Evolutionary conservation across 257 asterid genomes (phyloP).

Genomic region (Mitragyna speciosa): DNA sequence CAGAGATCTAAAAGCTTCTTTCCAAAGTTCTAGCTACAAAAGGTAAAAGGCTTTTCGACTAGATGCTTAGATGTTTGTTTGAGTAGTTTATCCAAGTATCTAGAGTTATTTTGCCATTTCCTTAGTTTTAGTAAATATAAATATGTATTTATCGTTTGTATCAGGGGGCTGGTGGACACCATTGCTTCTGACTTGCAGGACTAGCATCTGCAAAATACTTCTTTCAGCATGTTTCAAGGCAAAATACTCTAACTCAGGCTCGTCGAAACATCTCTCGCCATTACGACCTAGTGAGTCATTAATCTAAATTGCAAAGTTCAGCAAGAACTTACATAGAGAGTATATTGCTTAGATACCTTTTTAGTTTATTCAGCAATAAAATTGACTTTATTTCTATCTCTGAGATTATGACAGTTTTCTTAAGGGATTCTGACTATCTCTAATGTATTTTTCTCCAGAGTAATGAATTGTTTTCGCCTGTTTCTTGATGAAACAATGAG

Average conservation of each 20-base stretch:
- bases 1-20: slow-evolving; percentile 59
- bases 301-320: background rate
- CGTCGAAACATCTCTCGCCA: slow-evolving; percentile 82
- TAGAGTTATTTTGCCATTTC: background rate
- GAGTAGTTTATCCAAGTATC: background rate
- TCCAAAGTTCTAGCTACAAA: slow-evolving; percentile 46
- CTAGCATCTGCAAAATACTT: slow-evolving; percentile 82
- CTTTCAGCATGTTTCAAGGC: slow-evolving; percentile 63
- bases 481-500: slow-evolving; percentile 85
- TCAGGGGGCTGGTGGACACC: slow-evolving; percentile 98
- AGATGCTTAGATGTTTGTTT: background rate
- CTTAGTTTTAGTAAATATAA: background rate
- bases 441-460: slow-evolving; percentile 46
- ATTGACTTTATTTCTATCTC: background rate
- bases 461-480: slow-evolving; percentile 63
- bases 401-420: background rate
- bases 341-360: background rate
- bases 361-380: background rate
- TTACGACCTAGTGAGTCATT: slow-evolving; percentile 67
- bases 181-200: slow-evolving; percentile 60
- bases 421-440: background rate
- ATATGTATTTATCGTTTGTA: background rate
- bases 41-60: slow-evolving; percentile 38
- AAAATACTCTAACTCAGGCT: slow-evolving; percentile 75
- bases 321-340: background rate